Evolutionary conservation across 768 basidiomycete genomes (phyloP).

Genomic region (Pleurotus salmoneostramineus): DNA sequence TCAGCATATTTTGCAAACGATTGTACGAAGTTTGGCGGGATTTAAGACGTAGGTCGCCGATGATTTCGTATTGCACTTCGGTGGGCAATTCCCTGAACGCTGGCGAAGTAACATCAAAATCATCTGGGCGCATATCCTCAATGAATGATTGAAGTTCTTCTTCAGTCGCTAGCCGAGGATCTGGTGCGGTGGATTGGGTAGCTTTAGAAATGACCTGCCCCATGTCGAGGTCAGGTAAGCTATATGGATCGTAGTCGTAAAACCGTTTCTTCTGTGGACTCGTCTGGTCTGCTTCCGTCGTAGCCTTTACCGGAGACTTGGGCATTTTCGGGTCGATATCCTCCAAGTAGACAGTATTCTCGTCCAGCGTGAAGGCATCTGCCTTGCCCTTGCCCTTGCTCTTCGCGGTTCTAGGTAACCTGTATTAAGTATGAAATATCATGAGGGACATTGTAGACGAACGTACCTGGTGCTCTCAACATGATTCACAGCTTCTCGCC

Average conservation of each 20-base stretch:
- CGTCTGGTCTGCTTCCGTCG: slow-evolving; percentile 42
- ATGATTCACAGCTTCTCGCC: slow-evolving; percentile 80
- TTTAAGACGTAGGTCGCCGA: slow-evolving; percentile 91
- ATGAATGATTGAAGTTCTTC: slow-evolving; percentile 92
- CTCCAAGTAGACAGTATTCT: slow-evolving; percentile 83
- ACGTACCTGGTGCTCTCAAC: slow-evolving; percentile 37
- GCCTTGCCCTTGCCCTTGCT: slow-evolving; percentile 46
- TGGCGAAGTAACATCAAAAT: slow-evolving; percentile 88
- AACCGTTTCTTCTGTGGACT: slow-evolving; percentile 61
- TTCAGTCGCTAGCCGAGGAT: slow-evolving; percentile 93
- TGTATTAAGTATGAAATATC: background rate
- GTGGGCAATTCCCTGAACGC: slow-evolving; percentile 92
- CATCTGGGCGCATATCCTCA: slow-evolving; percentile 93
- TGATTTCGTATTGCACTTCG: slow-evolving; percentile 97
- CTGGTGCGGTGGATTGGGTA: slow-evolving; percentile 60
- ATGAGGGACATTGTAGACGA: background rate
- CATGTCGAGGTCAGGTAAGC: slow-evolving; percentile 79
- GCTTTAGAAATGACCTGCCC: slow-evolving; percentile 59
- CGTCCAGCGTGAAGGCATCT: slow-evolving; percentile 53
- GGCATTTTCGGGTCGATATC: slow-evolving; percentile 57
- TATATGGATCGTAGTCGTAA: slow-evolving; percentile 87
- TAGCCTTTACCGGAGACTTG: slow-evolving; percentile 41
- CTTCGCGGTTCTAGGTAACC: slow-evolving; percentile 15
- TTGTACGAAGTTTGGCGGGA: slow-evolving; percentile 93
- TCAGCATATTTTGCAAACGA: slow-evolving; percentile 88